Percentiles rank a stretch among this genome's conserved stretches.
Evolutionary conservation across 108 stramenopile genomes (phyloP).

Genomic region (Discostella stelligeroides): DNA sequence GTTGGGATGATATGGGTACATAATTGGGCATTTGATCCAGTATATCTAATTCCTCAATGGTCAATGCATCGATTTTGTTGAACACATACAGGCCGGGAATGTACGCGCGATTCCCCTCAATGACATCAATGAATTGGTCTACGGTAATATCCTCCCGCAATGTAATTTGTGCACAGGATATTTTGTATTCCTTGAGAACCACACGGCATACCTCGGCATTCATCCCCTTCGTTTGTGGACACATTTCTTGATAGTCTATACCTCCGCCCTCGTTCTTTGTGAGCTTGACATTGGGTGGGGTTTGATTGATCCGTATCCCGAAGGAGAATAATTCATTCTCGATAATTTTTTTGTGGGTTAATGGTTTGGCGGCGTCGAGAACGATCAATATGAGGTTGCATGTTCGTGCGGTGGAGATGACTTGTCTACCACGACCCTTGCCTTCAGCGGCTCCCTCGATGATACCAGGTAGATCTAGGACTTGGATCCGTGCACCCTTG

Average conservation of each 20-base stretch:
- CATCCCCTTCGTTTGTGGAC: slow-evolving; percentile 82
- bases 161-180: slow-evolving; percentile 90
- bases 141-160: slow-evolving; percentile 91
- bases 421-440: slow-evolving; percentile 96
- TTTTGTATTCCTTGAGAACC: slow-evolving; percentile 94
- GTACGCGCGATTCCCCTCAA: slow-evolving; percentile 96
- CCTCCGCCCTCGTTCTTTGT: slow-evolving; percentile 94
- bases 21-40: slow-evolving; percentile 97
- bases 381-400: slow-evolving; percentile 98
- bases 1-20: slow-evolving; percentile 90
- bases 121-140: slow-evolving; percentile 98
- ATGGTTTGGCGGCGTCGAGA: slow-evolving; percentile 92
- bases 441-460: slow-evolving; percentile 99
- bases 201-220: slow-evolving; percentile 81
- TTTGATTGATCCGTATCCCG: slow-evolving; percentile 98
- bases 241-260: slow-evolving; percentile 91
- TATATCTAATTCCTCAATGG: slow-evolving; percentile 98
- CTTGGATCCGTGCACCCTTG: slow-evolving; percentile 98
- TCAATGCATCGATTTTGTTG: slow-evolving; percentile 98
- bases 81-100: slow-evolving; percentile 96
- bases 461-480: slow-evolving; percentile 98
- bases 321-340: slow-evolving; percentile 96
- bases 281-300: slow-evolving; percentile 91
- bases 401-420: slow-evolving; percentile 94
- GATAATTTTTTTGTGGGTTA: slow-evolving; percentile 98